Percentiles rank a stretch among this genome's conserved stretches.
These are phyloP conservation scores for Wickerhamiella musiphila DNA, from an alignment of 805 yeast genomes.

Conservation along the genomic window DNA sequence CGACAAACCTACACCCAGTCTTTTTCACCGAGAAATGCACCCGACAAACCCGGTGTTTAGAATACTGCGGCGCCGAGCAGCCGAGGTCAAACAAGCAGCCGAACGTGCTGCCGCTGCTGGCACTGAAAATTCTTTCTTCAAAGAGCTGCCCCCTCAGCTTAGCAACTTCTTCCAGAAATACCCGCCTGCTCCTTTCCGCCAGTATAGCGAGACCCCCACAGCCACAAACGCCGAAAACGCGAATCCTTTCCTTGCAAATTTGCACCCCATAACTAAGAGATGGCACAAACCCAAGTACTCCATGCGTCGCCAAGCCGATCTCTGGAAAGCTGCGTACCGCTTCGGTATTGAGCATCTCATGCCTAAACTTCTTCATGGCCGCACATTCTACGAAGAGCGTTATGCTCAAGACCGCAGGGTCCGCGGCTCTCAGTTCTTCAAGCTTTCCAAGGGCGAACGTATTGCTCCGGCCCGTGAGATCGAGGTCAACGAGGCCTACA, in stretches of 20 bases:
- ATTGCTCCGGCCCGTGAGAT: slow-evolving; percentile 34
- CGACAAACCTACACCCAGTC: too few relatives aligned
- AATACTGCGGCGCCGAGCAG: slow-evolving; percentile 16
- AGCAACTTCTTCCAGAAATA: slow-evolving; percentile 60
- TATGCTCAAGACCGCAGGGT: slow-evolving; percentile 49
- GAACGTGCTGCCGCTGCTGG: slow-evolving; percentile 19
- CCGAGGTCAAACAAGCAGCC: slow-evolving; percentile 16
- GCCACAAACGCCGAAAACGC: slow-evolving; percentile 49
- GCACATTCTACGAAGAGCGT: slow-evolving; percentile 65
- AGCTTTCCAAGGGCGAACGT: slow-evolving; percentile 70
- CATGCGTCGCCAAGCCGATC: slow-evolving; percentile 62
- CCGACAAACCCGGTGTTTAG: slow-evolving; percentile 11
- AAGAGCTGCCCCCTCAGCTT: slow-evolving; percentile 49
- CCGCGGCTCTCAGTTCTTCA: slow-evolving; percentile 62
- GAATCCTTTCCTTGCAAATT: slow-evolving; percentile 78
- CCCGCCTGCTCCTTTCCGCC: slow-evolving; percentile 68
- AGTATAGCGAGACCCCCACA: slow-evolving; percentile 49
- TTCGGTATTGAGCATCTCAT: slow-evolving; percentile 65
- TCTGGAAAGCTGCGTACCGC: slow-evolving; percentile 65
- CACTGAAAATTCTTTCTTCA: slow-evolving; percentile 24
- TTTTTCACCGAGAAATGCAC: too few relatives aligned
- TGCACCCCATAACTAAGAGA: slow-evolving; percentile 62
- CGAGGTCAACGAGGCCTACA: slow-evolving; percentile 48
- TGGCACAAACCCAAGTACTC: slow-evolving; percentile 68
- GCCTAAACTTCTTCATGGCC: slow-evolving; percentile 43